These are phyloP conservation scores for Castanopsis chinensis DNA, from an alignment of 306 rosid species.

Conservation along the genomic window DNA sequence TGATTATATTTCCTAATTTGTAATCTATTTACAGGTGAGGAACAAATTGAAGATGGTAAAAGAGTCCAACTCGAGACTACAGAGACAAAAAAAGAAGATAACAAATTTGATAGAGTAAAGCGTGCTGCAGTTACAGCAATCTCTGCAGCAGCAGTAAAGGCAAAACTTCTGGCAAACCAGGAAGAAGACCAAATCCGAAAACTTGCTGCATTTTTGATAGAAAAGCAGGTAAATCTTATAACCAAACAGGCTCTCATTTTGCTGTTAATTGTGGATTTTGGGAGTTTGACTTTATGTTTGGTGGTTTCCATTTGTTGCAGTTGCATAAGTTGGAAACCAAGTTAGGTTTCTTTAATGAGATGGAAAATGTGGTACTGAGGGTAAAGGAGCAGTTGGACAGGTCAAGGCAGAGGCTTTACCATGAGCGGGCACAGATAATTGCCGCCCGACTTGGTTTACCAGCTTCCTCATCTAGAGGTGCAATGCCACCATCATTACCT, in stretches of 20 bases:
- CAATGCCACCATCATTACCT: constrained; percentile 48
- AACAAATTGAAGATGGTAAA: constrained; percentile 39
- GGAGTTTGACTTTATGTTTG: constrained; percentile 16
- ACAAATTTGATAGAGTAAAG: constrained; percentile 59
- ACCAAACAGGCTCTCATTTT: constrained; percentile 13
- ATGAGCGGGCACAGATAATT: constrained; percentile 83
- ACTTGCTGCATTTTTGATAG: constrained; percentile 66
- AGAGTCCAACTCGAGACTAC: constrained; percentile 18
- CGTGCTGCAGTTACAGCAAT: constrained; percentile 76
- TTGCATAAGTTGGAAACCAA: constrained; percentile 81
- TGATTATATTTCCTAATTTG: not conserved
- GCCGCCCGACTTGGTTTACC: constrained; percentile 76
- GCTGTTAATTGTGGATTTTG: not conserved
- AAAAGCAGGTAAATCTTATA: constrained; percentile 66
- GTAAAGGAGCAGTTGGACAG: constrained; percentile 79
- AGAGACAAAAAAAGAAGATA: constrained; percentile 26
- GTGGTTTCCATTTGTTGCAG: constrained; percentile 43
- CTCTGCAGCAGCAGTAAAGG: constrained; percentile 86
- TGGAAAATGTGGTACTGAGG: constrained; percentile 72
- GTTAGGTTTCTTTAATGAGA: constrained; percentile 65
- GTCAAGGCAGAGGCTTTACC: constrained; percentile 85
- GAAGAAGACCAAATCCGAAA: constrained; percentile 83
- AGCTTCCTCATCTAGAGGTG: constrained; percentile 58
- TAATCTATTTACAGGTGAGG: constrained; percentile 46
- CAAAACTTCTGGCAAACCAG: constrained; percentile 75